Percentiles rank a stretch among this genome's conserved stretches.
phyloP scores from a whole-genome alignment of 371 early-diverging fungal species.

The Rhizopus microsporus region DNA sequence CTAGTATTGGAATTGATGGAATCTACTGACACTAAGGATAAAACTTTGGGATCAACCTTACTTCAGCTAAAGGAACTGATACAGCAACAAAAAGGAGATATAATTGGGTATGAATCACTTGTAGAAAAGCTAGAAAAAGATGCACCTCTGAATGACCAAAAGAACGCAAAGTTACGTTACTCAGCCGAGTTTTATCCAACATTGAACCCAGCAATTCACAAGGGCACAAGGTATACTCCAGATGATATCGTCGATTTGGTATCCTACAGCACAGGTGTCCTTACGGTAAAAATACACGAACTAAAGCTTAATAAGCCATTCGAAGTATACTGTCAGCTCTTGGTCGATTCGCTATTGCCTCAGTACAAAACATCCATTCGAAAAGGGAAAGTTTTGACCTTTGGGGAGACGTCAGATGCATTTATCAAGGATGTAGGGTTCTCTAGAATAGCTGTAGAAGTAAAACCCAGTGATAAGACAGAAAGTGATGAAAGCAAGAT shows the following conservation, averaged over 20 bases:
- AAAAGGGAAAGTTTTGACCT: constrained; percentile 29
- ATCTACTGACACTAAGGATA: constrained; percentile 67
- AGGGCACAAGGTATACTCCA: constrained; percentile 40
- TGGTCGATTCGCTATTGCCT: constrained; percentile 37
- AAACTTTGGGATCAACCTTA: constrained; percentile 61
- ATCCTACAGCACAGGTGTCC: constrained; percentile 34
- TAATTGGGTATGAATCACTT: constrained; percentile 32
- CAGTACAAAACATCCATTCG: constrained; percentile 38
- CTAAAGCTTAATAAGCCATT: constrained; percentile 23
- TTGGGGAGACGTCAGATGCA: constrained; percentile 48
- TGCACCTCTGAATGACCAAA: constrained; percentile 13
- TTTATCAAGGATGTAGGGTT: constrained; percentile 66
- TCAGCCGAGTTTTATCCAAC: constrained; percentile 69
- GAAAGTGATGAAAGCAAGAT: constrained; percentile 35
- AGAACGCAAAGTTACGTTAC: constrained; percentile 64
- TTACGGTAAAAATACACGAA: constrained; percentile 44
- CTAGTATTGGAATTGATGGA: constrained; percentile 79
- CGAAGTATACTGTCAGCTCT: constrained; percentile 38
- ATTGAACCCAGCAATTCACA: constrained; percentile 22
- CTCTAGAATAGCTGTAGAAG: constrained; percentile 53
- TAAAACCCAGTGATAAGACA: constrained; percentile 31
- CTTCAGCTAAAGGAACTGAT: constrained; percentile 49
- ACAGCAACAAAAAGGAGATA: constrained; percentile 21
- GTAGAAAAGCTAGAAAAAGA: constrained; percentile 35
- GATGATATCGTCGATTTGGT: constrained; percentile 42